phyloP scores from a whole-genome alignment of 441 rosid genomes.

The Bruguiera hainesii region DNA sequence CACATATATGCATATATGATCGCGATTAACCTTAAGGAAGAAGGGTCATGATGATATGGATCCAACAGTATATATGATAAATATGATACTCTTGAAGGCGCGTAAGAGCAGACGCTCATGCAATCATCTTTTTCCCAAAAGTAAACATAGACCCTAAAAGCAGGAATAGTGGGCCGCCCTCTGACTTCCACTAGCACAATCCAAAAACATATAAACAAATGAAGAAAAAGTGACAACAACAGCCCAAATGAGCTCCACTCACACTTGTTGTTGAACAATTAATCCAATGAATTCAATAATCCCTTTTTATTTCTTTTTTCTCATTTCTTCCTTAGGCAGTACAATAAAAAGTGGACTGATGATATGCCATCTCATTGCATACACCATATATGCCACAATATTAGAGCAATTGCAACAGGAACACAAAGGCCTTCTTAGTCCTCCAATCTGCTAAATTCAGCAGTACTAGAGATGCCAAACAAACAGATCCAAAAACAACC shows the following conservation, averaged over 20 bases:
- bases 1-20: too few species aligned
- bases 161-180: conserved; percentile 48
- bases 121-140: neutral
- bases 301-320: conserved; percentile 11
- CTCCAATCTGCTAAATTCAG: conserved; percentile 65
- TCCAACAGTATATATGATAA: too few species aligned
- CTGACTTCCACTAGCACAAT: conserved; percentile 60
- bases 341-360: conserved; percentile 14
- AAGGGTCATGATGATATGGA: too few species aligned
- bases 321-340: conserved; percentile 3
- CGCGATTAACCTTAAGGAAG: too few species aligned
- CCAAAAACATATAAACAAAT: conserved; percentile 30
- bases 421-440: conserved; percentile 41
- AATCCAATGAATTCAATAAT: conserved; percentile 21
- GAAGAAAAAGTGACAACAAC: conserved; percentile 22
- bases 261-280: conserved; percentile 13
- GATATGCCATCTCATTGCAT: conserved; percentile 14
- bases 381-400: conserved; percentile 25
- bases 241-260: conserved; percentile 43
- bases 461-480: conserved; percentile 21
- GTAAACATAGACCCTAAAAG: conserved; percentile 52
- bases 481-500: neutral
- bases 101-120: too few species aligned
- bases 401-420: conserved; percentile 41
- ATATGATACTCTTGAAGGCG: too few species aligned